These are phyloP conservation scores for Streptanthus diversifolius DNA, from an alignment of 345 rosid species.

Conservation along the genomic window DNA sequence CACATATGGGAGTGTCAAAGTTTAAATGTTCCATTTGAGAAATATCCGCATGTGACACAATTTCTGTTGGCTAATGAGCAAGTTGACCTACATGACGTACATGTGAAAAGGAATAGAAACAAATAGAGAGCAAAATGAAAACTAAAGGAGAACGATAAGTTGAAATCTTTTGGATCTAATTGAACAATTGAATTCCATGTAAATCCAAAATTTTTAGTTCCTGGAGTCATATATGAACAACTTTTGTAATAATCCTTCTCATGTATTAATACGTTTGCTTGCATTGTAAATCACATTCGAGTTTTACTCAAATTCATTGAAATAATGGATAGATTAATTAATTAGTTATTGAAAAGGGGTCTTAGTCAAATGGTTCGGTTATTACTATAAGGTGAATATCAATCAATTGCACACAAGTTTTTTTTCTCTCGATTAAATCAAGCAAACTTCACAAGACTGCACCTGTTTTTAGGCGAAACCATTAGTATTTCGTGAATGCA, in stretches of 20 bases:
- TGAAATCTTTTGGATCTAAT: not conserved
- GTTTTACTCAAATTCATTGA: not conserved
- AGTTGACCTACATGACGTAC: slow-evolving; percentile 12
- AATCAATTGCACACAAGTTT: not conserved
- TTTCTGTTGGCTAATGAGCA: slow-evolving; percentile 10
- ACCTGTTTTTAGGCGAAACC: not conserved
- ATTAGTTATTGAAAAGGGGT: not conserved
- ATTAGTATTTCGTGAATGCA: not conserved
- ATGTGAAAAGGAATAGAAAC: not conserved
- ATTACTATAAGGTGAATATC: not conserved
- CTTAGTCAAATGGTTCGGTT: not conserved
- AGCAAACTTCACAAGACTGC: not conserved
- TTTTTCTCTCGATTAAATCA: not conserved
- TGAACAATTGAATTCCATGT: not conserved
- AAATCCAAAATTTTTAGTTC: not conserved
- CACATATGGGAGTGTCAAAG: slow-evolving; percentile 7
- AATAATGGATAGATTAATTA: not conserved
- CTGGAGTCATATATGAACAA: not conserved
- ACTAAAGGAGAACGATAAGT: not conserved
- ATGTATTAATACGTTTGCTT: not conserved
- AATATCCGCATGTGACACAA: slow-evolving; percentile 7
- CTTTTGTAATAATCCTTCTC: not conserved
- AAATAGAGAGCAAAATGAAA: not conserved
- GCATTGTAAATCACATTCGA: not conserved
- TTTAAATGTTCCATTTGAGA: slow-evolving; percentile 11